Evolutionary conservation across 2,329 filamentous ascomycete species (phyloP), one percentile per base, ranked within the genome.

Genomic region (Xylogone sp.): DNA sequence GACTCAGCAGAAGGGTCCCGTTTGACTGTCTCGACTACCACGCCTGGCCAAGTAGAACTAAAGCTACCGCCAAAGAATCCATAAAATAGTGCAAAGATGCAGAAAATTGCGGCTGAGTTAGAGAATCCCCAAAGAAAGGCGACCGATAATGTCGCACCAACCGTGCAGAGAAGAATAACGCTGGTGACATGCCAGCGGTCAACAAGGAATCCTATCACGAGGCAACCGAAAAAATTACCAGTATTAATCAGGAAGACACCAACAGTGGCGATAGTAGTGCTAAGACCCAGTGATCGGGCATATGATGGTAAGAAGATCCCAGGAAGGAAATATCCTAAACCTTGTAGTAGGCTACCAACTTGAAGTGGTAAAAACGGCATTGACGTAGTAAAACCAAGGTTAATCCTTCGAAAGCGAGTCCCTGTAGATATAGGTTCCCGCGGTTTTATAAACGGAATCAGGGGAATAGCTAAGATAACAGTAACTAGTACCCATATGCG

Each of bases 1-100:
- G 43, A 31, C n/a, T 49, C 48, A 19, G 50, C 45, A 39, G 21
- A 19, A 34, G 39, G 43, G 27, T 50, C 31, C 18, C 34, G 39
- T 18, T 18, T 31, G 20, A 22, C 24, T 16, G 56, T 19, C 22
- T 42, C 46, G 21, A 48, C 49, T 18, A 47, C 34, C 53, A 65
- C 62, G 10, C 68, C 69, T 16, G 62, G 61, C 73, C 73, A 78
- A 0, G 73, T 77, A 3, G 71, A 70, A 42, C 70, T 75, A 53
- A 75, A 78, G 0, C 73, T 74, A 21, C 78, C 74, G 0, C 79
- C 78, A 45, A 82, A 82, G 63, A 80, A 75, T 2, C 80, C 81
- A 56, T 77, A 83, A 1, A 72, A 65, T 2, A 81, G 59, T 3
- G 75, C 71, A 57, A 83, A 83, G 1, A 74, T 56, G 0, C 75